Evolutionary conservation across 2,329 filamentous ascomycete species (phyloP).

Genomic region (Xylaria digitata): DNA sequence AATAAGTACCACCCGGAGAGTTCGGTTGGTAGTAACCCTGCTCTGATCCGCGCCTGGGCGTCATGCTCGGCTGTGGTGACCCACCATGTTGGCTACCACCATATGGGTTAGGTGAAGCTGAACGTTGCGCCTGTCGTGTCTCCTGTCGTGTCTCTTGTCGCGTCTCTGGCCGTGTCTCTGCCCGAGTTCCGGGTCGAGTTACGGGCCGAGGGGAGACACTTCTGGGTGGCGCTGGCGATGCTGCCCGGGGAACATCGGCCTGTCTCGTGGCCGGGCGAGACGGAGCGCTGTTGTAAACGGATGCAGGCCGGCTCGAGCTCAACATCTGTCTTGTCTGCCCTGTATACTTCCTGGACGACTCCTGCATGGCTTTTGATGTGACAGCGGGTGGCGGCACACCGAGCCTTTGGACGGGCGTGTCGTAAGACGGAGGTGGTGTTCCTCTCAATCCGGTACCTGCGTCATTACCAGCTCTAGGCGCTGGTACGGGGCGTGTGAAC

Average conservation of each 20-base stretch:
- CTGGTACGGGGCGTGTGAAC: slow-evolving; percentile 57
- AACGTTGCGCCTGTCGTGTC: slow-evolving; percentile 52
- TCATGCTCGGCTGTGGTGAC: slow-evolving; percentile 55
- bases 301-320: slow-evolving; percentile 54
- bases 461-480: slow-evolving; percentile 54
- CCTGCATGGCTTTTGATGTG: slow-evolving; percentile 94
- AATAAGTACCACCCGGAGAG: slow-evolving; percentile 61
- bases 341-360: slow-evolving; percentile 89
- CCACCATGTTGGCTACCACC: slow-evolving; percentile 44
- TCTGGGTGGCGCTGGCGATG: slow-evolving; percentile 76
- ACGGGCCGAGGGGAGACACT: slow-evolving; percentile 71
- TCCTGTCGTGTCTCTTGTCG: slow-evolving; percentile 55
- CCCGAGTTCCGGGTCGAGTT: slow-evolving; percentile 65
- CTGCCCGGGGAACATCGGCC: slow-evolving; percentile 67
- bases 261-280: slow-evolving; percentile 70
- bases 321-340: slow-evolving; percentile 87
- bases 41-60: slow-evolving; percentile 60
- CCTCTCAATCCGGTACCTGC: slow-evolving; percentile 71
- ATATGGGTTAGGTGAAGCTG: slow-evolving; percentile 46
- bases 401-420: slow-evolving; percentile 79
- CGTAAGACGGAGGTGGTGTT: slow-evolving; percentile 89
- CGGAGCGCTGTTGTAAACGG: slow-evolving; percentile 53
- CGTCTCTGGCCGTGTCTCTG: slow-evolving; percentile 53
- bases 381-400: slow-evolving; percentile 92
- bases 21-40: slow-evolving; percentile 63